These are phyloP conservation scores for Daldinia sp. DNA, from an alignment of 2,329 filamentous ascomycete genomes.

Conservation along the genomic window DNA sequence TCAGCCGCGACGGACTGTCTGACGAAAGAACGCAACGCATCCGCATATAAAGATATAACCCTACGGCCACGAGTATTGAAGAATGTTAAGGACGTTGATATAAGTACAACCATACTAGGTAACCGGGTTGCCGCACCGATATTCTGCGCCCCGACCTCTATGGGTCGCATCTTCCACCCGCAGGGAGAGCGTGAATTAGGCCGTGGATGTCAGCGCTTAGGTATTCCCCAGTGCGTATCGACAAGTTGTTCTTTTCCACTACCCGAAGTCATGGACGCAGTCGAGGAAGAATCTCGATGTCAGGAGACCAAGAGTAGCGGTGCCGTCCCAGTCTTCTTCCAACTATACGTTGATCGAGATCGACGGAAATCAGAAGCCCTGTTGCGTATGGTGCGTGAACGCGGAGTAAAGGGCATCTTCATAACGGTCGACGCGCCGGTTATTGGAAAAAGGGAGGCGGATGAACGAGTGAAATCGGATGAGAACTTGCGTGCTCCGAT, in stretches of 20 bases:
- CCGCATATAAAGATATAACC: slow-evolving; percentile 63
- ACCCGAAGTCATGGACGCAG: slow-evolving; percentile 57
- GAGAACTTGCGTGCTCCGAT: slow-evolving; percentile 58
- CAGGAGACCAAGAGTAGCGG: neutral
- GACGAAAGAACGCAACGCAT: slow-evolving; percentile 64
- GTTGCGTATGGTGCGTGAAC: slow-evolving; percentile 54
- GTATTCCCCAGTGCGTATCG: slow-evolving; percentile 67
- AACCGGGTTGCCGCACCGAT: slow-evolving; percentile 62
- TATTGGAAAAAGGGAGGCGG: slow-evolving; percentile 62
- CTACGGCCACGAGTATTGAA: slow-evolving; percentile 56
- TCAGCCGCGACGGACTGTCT: slow-evolving; percentile 70
- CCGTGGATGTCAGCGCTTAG: slow-evolving; percentile 57
- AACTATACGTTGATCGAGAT: slow-evolving; percentile 69
- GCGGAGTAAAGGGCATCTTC: slow-evolving; percentile 62
- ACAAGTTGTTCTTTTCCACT: slow-evolving; percentile 69
- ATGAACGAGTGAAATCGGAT: slow-evolving; percentile 57
- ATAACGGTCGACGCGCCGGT: slow-evolving; percentile 67
- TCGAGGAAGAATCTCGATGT: slow-evolving; percentile 42
- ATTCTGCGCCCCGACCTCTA: slow-evolving; percentile 70
- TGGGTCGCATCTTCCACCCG: slow-evolving; percentile 69
- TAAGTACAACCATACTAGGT: slow-evolving; percentile 63
- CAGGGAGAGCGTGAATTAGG: slow-evolving; percentile 70
- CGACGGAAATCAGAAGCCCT: slow-evolving; percentile 59
- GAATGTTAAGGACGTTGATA: slow-evolving; percentile 59
- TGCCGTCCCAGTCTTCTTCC: slow-evolving; percentile 55